Evolutionary conservation across 345 rosid genomes (phyloP).

Genomic region (Populus pruinosa): DNA sequence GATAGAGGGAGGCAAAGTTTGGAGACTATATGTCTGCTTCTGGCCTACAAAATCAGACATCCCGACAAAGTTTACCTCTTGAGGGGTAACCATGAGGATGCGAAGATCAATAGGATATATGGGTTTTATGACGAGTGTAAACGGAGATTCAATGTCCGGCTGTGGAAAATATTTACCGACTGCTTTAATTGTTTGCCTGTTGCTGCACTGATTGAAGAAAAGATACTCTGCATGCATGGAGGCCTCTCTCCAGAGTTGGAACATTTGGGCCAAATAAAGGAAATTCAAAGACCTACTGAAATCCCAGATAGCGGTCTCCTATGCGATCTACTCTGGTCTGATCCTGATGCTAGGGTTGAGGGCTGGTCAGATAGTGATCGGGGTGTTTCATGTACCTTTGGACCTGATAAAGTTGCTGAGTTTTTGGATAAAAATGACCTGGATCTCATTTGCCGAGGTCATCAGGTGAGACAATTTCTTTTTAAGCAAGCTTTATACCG

Average conservation of each 20-base stretch:
- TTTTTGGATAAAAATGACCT: slow-evolving; percentile 89
- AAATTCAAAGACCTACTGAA: slow-evolving; percentile 80
- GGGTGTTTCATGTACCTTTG: slow-evolving; percentile 89
- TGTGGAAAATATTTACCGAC: slow-evolving; percentile 91
- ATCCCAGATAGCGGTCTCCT: slow-evolving; percentile 91
- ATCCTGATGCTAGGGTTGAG: slow-evolving; percentile 64
- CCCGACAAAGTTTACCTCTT: slow-evolving; percentile 68
- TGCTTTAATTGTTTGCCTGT: slow-evolving; percentile 94
- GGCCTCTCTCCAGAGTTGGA: slow-evolving; percentile 87
- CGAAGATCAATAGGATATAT: slow-evolving; percentile 90
- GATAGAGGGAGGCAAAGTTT: slow-evolving; percentile 98
- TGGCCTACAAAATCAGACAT: slow-evolving; percentile 88
- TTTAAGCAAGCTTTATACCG: neutral
- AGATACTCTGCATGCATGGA: slow-evolving; percentile 98
- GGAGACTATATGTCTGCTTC: slow-evolving; percentile 91
- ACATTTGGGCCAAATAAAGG: slow-evolving; percentile 64
- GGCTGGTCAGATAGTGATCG: slow-evolving; percentile 93
- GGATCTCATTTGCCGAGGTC: slow-evolving; percentile 96
- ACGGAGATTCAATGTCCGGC: slow-evolving; percentile 87
- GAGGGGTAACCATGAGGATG: slow-evolving; percentile 98
- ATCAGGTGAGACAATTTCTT: slow-evolving; percentile 61
- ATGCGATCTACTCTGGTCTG: slow-evolving; percentile 97
- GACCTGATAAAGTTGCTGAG: slow-evolving; percentile 74
- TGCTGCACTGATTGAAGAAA: slow-evolving; percentile 80
- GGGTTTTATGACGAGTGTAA: slow-evolving; percentile 99